Evolutionary conservation across 345 rosid genomes (phyloP), one percentile per base, ranked within the genome.

Genomic region (Arabis hirsuta): DNA sequence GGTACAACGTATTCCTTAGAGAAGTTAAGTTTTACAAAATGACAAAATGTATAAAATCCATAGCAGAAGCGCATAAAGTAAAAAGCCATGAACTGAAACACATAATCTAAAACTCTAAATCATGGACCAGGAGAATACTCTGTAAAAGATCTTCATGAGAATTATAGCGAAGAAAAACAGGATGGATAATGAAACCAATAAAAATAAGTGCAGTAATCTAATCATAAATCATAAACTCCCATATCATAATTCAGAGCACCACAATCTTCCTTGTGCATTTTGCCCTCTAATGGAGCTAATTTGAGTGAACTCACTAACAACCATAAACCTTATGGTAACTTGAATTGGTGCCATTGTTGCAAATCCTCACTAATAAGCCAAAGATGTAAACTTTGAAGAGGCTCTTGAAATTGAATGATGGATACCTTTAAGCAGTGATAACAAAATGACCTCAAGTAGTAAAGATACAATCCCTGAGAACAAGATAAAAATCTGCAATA

Each of bases 341-440:
- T 55, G 9, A 6, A 48, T 3, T 34, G 4, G 29, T 58, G 41
- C 58, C 44, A 58, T 16, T 12, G 39, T 60, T 61, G 46, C 70
- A 62, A 39, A 69, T 62, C 53, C 52, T 62, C 54, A 62, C 58
- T 16, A 55, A 46, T 6, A 53, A 24, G 51, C 27, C 10, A 62
- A 75, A 68, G 44, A 68, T 11, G 3, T 4, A 76, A 38, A 41
- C 50, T 62, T 27, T 60, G 26, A 26, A 47, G 48, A n/a, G 55
- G 12, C 22, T 42, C 14, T 34, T 42, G 44, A 36, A 45, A 56
- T 51, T 73, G 24, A 70, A 44, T 50, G 51, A 42, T 64, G 58
- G 74, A 67, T 81, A 95, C 99, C 98, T 88, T 81, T 90, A 62
- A 90, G 87, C 64, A 88, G 80, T 64, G 90, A 83, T 31, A 95